Conservation (phyloP, 192 early-diverging fungal species). For the Thamnidium elegans region DNA sequence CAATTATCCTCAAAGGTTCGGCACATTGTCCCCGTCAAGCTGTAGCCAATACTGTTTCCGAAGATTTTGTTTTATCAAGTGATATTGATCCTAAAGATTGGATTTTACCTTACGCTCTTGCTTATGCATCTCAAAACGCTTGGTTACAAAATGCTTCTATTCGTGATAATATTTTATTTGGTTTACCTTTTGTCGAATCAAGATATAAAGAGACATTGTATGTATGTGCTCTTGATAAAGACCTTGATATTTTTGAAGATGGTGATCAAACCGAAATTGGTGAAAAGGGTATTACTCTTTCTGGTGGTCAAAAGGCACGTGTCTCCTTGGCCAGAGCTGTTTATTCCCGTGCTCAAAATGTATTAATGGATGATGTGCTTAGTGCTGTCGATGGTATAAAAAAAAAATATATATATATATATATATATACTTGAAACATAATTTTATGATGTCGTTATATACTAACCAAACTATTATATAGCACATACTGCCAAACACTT, state of each 20-base stretch:
- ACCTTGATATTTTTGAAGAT: constrained; percentile 76
- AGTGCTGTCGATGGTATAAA: constrained; percentile 85
- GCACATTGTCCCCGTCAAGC: constrained; percentile 57
- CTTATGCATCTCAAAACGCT: constrained; percentile 70
- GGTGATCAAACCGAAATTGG: constrained; percentile 83
- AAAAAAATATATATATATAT: too few relatives aligned
- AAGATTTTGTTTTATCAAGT: constrained; percentile 35
- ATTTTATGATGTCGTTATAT: too few relatives aligned
- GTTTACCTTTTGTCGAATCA: constrained; percentile 26
- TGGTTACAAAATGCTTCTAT: constrained; percentile 78
- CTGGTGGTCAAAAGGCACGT: constrained; percentile 88
- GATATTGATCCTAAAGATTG: constrained; percentile 48
- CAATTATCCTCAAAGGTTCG: constrained; percentile 24
- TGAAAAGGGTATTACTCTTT: constrained; percentile 81
- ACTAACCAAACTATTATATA: constrained; percentile 47
- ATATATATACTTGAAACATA: too few relatives aligned
- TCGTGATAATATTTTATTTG: constrained; percentile 71
- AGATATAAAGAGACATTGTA: constrained; percentile 28
- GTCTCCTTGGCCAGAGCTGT: constrained; percentile 88
- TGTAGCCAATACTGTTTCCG: constrained; percentile 68
- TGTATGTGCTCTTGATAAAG: constrained; percentile 78
- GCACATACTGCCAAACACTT: constrained; percentile 86
- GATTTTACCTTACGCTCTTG: constrained; percentile 51
- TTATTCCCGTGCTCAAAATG: constrained; percentile 62
- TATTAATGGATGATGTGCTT: constrained; percentile 86